These are phyloP conservation scores for Takakia lepidozioides DNA, from an alignment of 225 moss, liverwort and hornwort genomes.

Conservation along the genomic window DNA sequence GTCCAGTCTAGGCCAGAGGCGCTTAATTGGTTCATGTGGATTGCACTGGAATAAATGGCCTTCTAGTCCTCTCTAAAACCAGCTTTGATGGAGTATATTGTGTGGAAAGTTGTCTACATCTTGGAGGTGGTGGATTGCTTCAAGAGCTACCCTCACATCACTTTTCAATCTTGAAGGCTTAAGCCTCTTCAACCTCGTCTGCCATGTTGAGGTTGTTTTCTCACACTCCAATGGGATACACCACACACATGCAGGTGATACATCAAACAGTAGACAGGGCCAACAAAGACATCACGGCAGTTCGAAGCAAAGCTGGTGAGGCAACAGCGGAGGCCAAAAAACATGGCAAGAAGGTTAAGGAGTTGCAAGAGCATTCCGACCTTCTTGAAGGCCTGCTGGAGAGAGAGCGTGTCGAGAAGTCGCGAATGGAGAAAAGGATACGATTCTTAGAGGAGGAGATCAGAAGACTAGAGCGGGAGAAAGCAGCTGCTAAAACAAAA, in stretches of 20 bases:
- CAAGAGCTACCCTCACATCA: no score
- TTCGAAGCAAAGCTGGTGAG: constrained; percentile 6
- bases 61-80: no score
- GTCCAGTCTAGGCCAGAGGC: no score
- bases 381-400: constrained; percentile 5
- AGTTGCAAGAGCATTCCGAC: constrained; percentile 7
- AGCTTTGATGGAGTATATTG: no score
- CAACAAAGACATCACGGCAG: constrained; percentile 3
- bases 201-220: not conserved
- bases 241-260: constrained; percentile 2
- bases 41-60: no score
- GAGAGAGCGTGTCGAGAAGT: constrained; percentile 5
- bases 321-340: constrained; percentile 5
- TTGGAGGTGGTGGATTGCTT: no score
- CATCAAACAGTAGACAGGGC: constrained; percentile 8
- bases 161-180: no score
- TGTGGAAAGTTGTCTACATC: no score
- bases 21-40: no score
- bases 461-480: not conserved
- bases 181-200: not conserved
- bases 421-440: constrained; percentile 5
- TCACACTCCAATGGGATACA: no score
- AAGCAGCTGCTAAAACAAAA: not conserved
- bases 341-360: constrained; percentile 1
- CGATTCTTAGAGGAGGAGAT: not conserved